These are phyloP conservation scores for Lolium perenne DNA, from an alignment of 176 grass and related monocot genomes.

Conservation along the genomic window DNA sequence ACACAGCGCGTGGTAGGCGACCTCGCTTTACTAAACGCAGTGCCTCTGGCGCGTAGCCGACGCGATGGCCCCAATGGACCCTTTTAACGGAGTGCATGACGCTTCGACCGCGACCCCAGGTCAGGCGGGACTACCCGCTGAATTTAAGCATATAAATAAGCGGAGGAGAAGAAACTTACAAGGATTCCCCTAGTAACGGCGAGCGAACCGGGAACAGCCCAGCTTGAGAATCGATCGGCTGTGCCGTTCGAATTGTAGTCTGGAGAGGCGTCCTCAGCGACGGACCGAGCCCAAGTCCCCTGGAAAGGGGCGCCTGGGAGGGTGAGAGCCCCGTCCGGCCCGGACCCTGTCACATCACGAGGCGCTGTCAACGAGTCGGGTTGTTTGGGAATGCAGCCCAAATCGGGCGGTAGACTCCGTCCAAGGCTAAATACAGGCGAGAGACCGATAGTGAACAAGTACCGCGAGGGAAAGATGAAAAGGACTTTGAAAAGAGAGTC, in stretches of 20 bases:
- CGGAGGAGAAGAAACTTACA: conserved; percentile 1
- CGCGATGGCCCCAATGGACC: too few species aligned
- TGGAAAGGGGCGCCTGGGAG: conserved; percentile 15
- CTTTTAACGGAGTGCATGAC: too few species aligned
- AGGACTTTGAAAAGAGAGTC: conserved; percentile 81
- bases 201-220: neutral
- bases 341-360: conserved; percentile 62
- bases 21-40: too few species aligned
- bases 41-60: too few species aligned
- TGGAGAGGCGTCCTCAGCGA: too few species aligned
- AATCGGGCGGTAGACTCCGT: conserved; percentile 58
- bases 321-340: conserved; percentile 73
- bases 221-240: conserved; percentile 19
- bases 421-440: conserved; percentile 70
- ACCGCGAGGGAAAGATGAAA: conserved; percentile 77
- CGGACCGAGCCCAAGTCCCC: too few species aligned
- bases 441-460: conserved; percentile 81
- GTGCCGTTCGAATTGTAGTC: too few species aligned
- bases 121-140: too few species aligned
- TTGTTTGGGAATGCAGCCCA: conserved; percentile 53
- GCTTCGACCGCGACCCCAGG: too few species aligned
- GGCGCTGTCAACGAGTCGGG: conserved; percentile 54
- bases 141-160: neutral
- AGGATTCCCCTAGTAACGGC: conserved; percentile 12
- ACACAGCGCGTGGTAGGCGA: too few species aligned